phyloP scores from a whole-genome alignment of 371 early-diverging fungal genomes.

The Globomyces sp. region DNA sequence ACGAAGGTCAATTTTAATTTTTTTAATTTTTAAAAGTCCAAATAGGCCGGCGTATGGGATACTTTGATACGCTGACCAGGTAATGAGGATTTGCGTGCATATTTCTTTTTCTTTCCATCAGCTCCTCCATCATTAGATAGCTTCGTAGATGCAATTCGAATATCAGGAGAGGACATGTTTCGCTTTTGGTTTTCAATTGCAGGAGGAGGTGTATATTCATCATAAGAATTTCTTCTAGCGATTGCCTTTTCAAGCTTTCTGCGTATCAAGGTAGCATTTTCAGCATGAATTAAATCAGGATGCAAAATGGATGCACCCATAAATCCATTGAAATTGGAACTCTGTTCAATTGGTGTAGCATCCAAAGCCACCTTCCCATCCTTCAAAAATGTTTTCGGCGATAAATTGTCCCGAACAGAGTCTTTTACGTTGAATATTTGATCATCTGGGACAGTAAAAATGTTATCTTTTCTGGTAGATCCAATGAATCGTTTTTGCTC shows the following conservation, averaged over 20 bases:
- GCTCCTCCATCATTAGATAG: no score
- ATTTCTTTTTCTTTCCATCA: neutral
- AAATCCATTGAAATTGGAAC: slow-evolving; percentile 27
- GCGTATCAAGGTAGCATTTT: slow-evolving; percentile 2
- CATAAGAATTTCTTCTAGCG: no score
- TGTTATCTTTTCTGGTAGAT: slow-evolving; percentile 2
- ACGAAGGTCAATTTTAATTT: no score
- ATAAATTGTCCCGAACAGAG: slow-evolving; percentile 22
- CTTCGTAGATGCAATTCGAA: no score
- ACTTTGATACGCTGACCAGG: neutral
- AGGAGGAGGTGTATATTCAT: no score
- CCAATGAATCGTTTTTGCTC: slow-evolving; percentile 31
- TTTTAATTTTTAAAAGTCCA: no score
- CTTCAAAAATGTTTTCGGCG: slow-evolving; percentile 19
- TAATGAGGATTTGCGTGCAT: slow-evolving; percentile 9
- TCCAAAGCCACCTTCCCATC: slow-evolving; percentile 33
- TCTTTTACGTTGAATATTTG: slow-evolving; percentile 30
- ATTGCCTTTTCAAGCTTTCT: neutral
- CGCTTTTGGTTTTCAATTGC: no score
- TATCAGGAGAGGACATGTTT: no score
- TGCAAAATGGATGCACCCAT: slow-evolving; percentile 29
- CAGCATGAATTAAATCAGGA: slow-evolving; percentile 5
- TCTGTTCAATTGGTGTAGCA: slow-evolving; percentile 9
- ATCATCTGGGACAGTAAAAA: slow-evolving; percentile 35
- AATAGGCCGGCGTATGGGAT: no score